Base-by-base conservation (phyloP, 1,284 basidiomycete species). In the Takashimella tepidaria region DNA sequence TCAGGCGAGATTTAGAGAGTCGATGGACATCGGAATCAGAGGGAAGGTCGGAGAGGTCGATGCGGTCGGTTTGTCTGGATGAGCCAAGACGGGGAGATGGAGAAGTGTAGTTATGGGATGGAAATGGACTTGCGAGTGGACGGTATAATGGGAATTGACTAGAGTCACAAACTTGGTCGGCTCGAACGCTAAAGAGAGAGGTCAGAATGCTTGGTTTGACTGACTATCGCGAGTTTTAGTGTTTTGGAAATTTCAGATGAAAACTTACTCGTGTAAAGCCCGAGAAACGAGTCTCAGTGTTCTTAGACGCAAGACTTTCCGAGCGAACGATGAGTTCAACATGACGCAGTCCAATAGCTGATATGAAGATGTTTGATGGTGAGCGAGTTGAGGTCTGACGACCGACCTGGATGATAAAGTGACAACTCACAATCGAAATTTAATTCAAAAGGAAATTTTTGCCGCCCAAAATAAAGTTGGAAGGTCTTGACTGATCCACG, bases 1-100 rank as follows among this genome's bases (percentile, higher is more conserved):
- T 58, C 8, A 67, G 41, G 21, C 54, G 48, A 1, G 21, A 6
- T 53, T 67, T 69, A 22, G 56, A 43, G 49, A 55, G 25, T 41
- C 60, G 49, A 12, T 56, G 48, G 41, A 67, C 43, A 16, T 31
- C 47, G 21, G 51, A 47, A 26, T 63, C 59, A 2, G 61, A 58
- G 1, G 67, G 65, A 3, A 67, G 52, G 5, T 42, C 43, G 22
- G 54, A 53, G 10, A 57, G 41, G 31, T 37, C 31, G 16, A 37
- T 37, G 10, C 54, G 41, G 31, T 37, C 31, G 16, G 16, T 37
- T 8, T 37, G 31, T 37, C 31, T 8, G 16, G 8, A 37, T 37
- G 31, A 16, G 16, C 31, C 31, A 37, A 16, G 10, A 8, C 31
- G 8, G 31, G 31, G 31, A 8, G 31, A 37, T 37, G 8, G 8